phyloP scores from a whole-genome alignment of 2,329 filamentous ascomycete species.

The Phaeosphaeriaceae sp. region DNA sequence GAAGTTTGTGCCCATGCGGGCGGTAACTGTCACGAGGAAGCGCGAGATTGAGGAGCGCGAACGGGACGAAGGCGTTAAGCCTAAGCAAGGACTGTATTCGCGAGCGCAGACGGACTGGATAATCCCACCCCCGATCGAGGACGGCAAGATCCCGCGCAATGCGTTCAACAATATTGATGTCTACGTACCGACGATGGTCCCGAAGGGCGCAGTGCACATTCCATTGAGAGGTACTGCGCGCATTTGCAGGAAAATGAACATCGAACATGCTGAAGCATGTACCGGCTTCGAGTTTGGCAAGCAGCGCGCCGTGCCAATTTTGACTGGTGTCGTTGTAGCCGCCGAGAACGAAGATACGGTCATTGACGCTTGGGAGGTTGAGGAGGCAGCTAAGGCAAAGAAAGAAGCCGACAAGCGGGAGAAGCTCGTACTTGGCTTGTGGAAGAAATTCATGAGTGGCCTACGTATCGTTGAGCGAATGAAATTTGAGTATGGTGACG shows the following conservation, averaged over 20 bases:
- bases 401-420: slow-evolving; percentile 84
- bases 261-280: slow-evolving; percentile 93
- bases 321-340: slow-evolving; percentile 88
- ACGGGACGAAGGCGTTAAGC: slow-evolving; percentile 78
- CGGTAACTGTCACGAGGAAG: slow-evolving; percentile 85
- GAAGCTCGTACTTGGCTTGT: slow-evolving; percentile 74
- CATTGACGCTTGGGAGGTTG: slow-evolving; percentile 75
- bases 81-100: slow-evolving; percentile 85
- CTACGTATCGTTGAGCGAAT: slow-evolving; percentile 70
- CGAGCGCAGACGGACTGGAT: slow-evolving; percentile 93
- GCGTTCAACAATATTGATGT: slow-evolving; percentile 96
- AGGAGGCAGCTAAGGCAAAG: slow-evolving; percentile 75
- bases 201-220: slow-evolving; percentile 81
- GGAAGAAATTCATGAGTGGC: slow-evolving; percentile 88
- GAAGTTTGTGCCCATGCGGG: slow-evolving; percentile 88
- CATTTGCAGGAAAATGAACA: slow-evolving; percentile 81
- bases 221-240: slow-evolving; percentile 78
- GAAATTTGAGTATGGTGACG: slow-evolving; percentile 42
- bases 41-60: slow-evolving; percentile 88
- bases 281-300: slow-evolving; percentile 97
- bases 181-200: slow-evolving; percentile 93
- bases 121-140: slow-evolving; percentile 82
- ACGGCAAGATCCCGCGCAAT: slow-evolving; percentile 92
- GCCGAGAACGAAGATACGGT: slow-evolving; percentile 77
- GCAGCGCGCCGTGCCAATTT: slow-evolving; percentile 89